Base-by-base conservation (phyloP, 495 filamentous ascomycete genomes). In the Xylaria flabelliformis region DNA sequence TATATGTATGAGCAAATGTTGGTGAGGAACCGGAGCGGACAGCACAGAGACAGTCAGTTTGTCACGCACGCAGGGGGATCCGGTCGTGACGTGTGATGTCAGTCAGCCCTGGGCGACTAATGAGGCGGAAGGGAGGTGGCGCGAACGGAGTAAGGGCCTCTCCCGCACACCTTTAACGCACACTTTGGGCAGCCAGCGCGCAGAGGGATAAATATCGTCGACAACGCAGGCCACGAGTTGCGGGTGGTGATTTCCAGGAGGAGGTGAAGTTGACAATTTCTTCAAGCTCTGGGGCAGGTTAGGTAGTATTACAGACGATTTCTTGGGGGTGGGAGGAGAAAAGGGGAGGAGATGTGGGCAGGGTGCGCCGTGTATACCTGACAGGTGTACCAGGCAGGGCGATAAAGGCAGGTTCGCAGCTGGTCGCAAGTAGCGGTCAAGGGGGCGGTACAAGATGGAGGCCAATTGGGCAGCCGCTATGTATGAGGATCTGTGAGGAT, bases 391-490 rank as follows among this genome's bases (percentile, higher is more conserved):
- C 48, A 21, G 63, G 42, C 53, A 69, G 39, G 41, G 41, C 32
- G 39, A 34, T 34, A 19, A 41, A 21, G 50, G 56, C 32, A 55
- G 68, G 56, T 29, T 55, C 36, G 67, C 56, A 26, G 41, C 12
- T 26, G 13, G 69, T 46, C 39, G 13, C 26, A 72, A 72, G 70
- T 72, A 72, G 70, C 70, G 70, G 70, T 72, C 70, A 72, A 67
- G 12, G 50, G 61, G 19, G 62, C 70, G 53, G 70, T 72, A 72
- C 70, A 71, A 71, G 62, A 44, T 17, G 34, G 29, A 61, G 58
- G 59, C 59, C 15, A 41, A 64, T 44, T 34, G 59, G 29, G 69
- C 59, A 71, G 69, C 34, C 34, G 34, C 34, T 17, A 13, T 58
- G 29, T 65, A 58, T 48, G 63, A 51, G 70, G 26, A 64, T 44